Evolutionary conservation across 192 early-diverging fungal species (phyloP), one percentile per base, ranked within the genome.

Genomic region (Coemansia sp.): DNA sequence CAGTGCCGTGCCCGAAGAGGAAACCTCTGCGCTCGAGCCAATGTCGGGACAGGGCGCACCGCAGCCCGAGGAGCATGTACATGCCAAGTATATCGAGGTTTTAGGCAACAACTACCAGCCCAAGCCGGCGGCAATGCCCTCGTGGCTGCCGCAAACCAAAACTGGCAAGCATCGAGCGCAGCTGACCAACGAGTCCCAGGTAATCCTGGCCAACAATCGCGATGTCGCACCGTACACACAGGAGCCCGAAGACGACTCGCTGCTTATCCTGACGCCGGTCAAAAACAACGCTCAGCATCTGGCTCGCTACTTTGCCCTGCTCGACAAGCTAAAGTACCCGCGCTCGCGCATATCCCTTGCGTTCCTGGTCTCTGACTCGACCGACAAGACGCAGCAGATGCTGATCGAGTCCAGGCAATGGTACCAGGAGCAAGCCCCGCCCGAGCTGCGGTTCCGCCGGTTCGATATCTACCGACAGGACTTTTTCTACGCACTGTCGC

Each of bases 181-280:
- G 11, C 38, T 55, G 11, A 64, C 65, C 22, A 59, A 59, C 36
- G 64, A 67, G 38, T 67, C 64, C 8, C 55, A 49, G 26, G 45
- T 30, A 22, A 67, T 75, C 15, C 19, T 67, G 10, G 57, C 20
- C 17, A 68, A 68, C 35, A 68, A 67, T 54, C 46, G 36, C 17
- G 61, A 62, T 0, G 60, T 75, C 15, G 35, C 61, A 12, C 44
- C 46, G 9, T 45, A 64, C 27, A 75, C 71, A 1, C 12, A 28
- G 2, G 64, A 75, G 35, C 71, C 71, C 12, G 61, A 67, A 6
- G 9, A 31, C 8, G 64, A 75, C 29, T 75, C 72, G n/a, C 46
- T 75, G 12, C 56, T 88, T 45, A 87, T 88, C 15, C 58, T 85
- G 8, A 88, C 87, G 1, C 85, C 86, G 0, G 50, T 88, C 15